Conservation (phyloP, 352 stramenopile species). For the Pythium apleroticum region DNA sequence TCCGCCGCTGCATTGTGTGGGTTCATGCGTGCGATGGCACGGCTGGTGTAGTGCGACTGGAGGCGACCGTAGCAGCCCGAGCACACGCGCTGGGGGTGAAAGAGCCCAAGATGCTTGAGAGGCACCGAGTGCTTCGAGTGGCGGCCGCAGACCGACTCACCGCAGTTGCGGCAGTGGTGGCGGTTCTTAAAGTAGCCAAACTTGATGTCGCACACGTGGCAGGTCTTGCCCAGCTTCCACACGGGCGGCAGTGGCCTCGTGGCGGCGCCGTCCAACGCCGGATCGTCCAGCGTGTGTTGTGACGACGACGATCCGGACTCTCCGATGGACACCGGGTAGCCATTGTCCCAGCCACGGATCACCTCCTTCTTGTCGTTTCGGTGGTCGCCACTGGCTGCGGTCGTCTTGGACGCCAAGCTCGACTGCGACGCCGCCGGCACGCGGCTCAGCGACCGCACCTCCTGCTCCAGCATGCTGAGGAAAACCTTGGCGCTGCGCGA, state of each 20-base stretch:
- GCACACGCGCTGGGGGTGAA: conserved; percentile 68
- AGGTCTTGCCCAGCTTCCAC: conserved; percentile 66
- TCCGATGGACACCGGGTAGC: conserved; percentile 26
- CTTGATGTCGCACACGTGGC: conserved; percentile 62
- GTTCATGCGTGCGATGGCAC: conserved; percentile 28
- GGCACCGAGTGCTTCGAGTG: conserved; percentile 63
- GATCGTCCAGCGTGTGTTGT: conserved; percentile 22
- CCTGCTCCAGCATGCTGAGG: conserved; percentile 41
- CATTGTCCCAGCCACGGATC: conserved; percentile 18
- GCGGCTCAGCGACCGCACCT: conserved; percentile 28
- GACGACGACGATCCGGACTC: conserved; percentile 25
- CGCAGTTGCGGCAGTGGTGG: conserved; percentile 85
- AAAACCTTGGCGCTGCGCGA: conserved; percentile 31
- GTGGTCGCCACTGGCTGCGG: background rate
- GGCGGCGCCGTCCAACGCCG: conserved; percentile 8
- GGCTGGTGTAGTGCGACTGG: conserved; percentile 48
- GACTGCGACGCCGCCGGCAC: conserved; percentile 6
- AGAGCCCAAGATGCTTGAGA: conserved; percentile 59
- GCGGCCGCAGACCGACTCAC: conserved; percentile 69
- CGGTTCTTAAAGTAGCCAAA: conserved; percentile 79
- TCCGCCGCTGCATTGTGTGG: conserved; percentile 3
- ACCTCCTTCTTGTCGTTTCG: conserved; percentile 24
- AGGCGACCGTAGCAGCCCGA: conserved; percentile 54
- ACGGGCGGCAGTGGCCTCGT: conserved; percentile 26
- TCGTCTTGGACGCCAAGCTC: conserved; percentile 3